Percentiles rank a stretch among this genome's conserved stretches.
Evolutionary conservation across 345 rosid genomes (phyloP).

Genomic region (Fremontodendron californicum): DNA sequence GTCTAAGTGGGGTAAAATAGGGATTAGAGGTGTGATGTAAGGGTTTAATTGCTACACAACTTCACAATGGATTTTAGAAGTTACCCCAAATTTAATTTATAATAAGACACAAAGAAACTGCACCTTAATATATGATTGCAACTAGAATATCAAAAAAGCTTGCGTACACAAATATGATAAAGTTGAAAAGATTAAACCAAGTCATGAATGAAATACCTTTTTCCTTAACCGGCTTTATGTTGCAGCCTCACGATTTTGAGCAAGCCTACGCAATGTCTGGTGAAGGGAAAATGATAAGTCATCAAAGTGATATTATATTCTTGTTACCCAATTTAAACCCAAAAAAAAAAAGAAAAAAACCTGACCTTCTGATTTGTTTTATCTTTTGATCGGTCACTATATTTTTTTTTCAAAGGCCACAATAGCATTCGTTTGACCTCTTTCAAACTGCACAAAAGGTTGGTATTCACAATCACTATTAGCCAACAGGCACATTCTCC

Average conservation of each 20-base stretch:
- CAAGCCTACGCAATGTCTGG: constrained; percentile 87
- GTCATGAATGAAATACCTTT: constrained; percentile 44
- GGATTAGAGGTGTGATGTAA: background rate
- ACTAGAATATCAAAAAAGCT: background rate
- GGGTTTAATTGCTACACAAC: background rate
- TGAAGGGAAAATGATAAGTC: background rate
- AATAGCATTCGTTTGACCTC: constrained; percentile 34
- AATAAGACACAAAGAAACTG: background rate
- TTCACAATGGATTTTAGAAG: background rate
- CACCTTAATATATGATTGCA: background rate
- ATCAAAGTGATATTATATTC: background rate
- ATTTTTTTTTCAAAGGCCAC: constrained; percentile 66
- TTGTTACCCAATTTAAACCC: background rate
- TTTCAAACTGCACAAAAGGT: no score
- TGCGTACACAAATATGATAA: background rate
- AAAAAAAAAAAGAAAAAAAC: background rate
- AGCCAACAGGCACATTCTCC: background rate
- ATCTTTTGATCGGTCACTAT: constrained; percentile 85
- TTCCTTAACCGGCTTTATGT: constrained; percentile 89
- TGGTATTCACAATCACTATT: background rate
- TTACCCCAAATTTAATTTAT: background rate
- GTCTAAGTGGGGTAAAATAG: background rate
- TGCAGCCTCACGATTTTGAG: constrained; percentile 98
- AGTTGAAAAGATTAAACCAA: background rate
- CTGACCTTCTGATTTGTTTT: constrained; percentile 79